phyloP scores from a whole-genome alignment of 1,284 basidiomycete genomes.

The Malassezia furfur region DNA sequence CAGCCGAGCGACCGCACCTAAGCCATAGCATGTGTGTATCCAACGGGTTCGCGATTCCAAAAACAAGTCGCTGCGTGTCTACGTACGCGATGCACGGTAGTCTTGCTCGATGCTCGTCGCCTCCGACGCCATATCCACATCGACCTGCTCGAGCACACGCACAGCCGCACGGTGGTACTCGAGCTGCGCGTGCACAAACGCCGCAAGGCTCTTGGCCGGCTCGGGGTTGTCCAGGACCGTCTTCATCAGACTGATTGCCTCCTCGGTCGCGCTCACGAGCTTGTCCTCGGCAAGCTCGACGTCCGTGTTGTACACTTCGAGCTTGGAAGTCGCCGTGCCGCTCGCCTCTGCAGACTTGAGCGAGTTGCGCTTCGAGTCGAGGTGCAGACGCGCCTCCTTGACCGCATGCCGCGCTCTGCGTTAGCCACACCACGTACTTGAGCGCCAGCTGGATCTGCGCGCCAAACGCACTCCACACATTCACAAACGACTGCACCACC shows the following conservation, averaged over 20 bases:
- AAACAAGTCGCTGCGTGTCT: too few relatives aligned
- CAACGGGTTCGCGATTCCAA: too few relatives aligned
- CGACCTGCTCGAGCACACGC: constrained; percentile 57
- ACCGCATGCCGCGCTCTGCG: constrained; percentile 34
- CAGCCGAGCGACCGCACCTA: constrained; percentile 5
- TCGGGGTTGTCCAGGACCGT: constrained; percentile 94
- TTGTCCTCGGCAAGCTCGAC: constrained; percentile 48
- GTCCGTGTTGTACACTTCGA: constrained; percentile 32
- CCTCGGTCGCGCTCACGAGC: constrained; percentile 91
- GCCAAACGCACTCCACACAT: constrained; percentile 61
- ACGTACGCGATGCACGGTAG: constrained; percentile 56
- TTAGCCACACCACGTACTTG: constrained; percentile 15
- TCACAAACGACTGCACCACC: constrained; percentile 66
- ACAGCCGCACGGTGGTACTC: constrained; percentile 74
- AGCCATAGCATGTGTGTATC: too few relatives aligned
- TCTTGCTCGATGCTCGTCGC: constrained; percentile 80
- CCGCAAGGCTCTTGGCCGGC: constrained; percentile 83
- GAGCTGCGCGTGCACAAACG: constrained; percentile 81
- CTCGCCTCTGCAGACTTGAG: constrained; percentile 35
- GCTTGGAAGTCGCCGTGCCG: constrained; percentile 23
- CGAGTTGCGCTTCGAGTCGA: constrained; percentile 42
- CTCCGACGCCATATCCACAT: constrained; percentile 81
- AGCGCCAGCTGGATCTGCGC: constrained; percentile 41
- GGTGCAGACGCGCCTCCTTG: constrained; percentile 40
- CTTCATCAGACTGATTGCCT: constrained; percentile 96